Base-by-base conservation (phyloP, 2,329 filamentous ascomycete species). In the Colletotrichum echinochloae region DNA sequence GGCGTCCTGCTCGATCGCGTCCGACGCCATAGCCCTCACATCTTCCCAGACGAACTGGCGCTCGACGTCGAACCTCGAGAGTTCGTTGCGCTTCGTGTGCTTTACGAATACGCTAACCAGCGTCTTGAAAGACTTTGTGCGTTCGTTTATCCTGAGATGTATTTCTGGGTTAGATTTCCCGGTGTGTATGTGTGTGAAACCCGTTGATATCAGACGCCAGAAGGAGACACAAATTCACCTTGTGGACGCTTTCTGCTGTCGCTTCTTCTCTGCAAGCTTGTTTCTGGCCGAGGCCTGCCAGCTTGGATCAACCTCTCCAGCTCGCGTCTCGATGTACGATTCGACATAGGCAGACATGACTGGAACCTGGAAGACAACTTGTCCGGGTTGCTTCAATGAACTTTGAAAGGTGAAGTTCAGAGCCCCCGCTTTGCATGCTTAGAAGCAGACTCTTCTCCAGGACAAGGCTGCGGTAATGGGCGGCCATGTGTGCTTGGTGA, bases 1-100 rank as follows among this genome's bases (percentile, higher is more conserved):
- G n/a, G 23, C 20, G 8, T 66, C 65, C 18, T 41, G 35, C 30
- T 66, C 65, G 5, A 66, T 5, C 5, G 65, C 48, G 12, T 66
- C 65, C 1, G 65, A 48, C 2, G 65, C 65, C 49, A 62, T 41
- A 1, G 33, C 3, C 18, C 46, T 66, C 12, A 62, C 65, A 9
- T 62, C 65, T 33, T 66, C 57, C 65, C 65, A 66, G 3, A 35
- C 16, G n/a, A 56, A 54, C 14, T 66, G 49, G 8, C 51, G 30
- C 4, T 66, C 20, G 37, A 66, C 48, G n/a, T 55, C 33, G n/a
- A 66, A 62, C 12, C 8, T 49, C 1, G 30, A 23, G 6, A 66
- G 49, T 0, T 66, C 65, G 1, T 56, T 30, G 4, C 57, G 57
- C 28, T 56, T 66, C 2, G 65, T 55, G 1, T 56, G 20, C 16